Percentiles rank a stretch among this genome's conserved stretches.
phyloP scores from a whole-genome alignment of 2,329 filamentous ascomycete genomes.

The Elsinoe necatrix region DNA sequence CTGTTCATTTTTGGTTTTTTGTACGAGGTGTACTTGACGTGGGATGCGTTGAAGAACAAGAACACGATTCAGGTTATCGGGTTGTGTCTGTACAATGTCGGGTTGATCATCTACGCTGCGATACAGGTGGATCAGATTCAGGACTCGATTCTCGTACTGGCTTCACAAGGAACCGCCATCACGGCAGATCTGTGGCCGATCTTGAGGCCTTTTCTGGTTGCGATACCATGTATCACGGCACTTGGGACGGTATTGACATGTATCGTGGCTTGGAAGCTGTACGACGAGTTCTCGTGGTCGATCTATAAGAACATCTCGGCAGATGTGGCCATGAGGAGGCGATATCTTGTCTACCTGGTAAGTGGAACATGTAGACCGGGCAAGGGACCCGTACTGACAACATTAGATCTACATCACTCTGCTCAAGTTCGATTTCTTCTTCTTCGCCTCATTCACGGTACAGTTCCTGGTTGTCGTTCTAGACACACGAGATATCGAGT shows the following conservation, averaged over 20 bases:
- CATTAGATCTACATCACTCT: slow-evolving; percentile 91
- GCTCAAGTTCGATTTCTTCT: slow-evolving; percentile 99
- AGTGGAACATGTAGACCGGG: slow-evolving; percentile 20
- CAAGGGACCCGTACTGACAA: slow-evolving; percentile 15
- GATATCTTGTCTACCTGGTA: slow-evolving; percentile 94
- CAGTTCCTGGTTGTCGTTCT: slow-evolving; percentile 92
- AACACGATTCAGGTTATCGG: slow-evolving; percentile 99
- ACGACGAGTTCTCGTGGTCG: slow-evolving; percentile 98
- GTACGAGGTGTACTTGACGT: slow-evolving; percentile 82
- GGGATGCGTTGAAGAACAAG: slow-evolving; percentile 86
- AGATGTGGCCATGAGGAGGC: slow-evolving; percentile 91
- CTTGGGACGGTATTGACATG: slow-evolving; percentile 64
- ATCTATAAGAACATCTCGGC: slow-evolving; percentile 99
- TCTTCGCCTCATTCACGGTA: slow-evolving; percentile 97
- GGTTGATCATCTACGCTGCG: slow-evolving; percentile 82
- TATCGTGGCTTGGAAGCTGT: slow-evolving; percentile 85
- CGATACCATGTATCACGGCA: slow-evolving; percentile 76
- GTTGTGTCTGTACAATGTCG: slow-evolving; percentile 83
- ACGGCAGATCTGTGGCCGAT: slow-evolving; percentile 54
- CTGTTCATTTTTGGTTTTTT: slow-evolving; percentile 96
- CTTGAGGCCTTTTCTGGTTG: slow-evolving; percentile 68
- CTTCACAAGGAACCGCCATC: slow-evolving; percentile 35
- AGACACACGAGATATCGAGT: slow-evolving; percentile 60
- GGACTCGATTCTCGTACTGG: slow-evolving; percentile 50
- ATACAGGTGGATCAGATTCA: slow-evolving; percentile 89